Conservation (phyloP, 345 rosid genomes). For the Rhizophora apiculata region DNA sequence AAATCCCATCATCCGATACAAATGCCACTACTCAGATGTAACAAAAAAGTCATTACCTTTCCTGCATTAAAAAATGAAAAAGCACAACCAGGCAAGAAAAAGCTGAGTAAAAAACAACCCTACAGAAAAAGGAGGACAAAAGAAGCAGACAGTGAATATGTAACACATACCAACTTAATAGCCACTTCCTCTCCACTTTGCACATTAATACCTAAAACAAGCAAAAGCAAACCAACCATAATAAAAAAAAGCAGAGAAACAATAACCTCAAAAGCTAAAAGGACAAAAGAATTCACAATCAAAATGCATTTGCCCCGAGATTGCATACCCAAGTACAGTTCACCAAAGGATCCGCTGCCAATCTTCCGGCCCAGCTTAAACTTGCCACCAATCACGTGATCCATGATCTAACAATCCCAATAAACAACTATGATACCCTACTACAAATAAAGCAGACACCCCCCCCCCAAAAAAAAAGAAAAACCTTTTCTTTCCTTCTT, state of each 20-base stretch:
- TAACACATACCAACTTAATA: constrained; percentile 55
- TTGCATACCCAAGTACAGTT: constrained; percentile 66
- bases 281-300: not conserved
- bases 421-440: not conserved
- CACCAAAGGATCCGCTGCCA: constrained; percentile 95
- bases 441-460: not conserved
- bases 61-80: not conserved
- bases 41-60: not conserved
- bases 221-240: not conserved
- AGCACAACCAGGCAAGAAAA: not conserved
- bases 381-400: constrained; percentile 69
- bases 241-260: constrained; percentile 1
- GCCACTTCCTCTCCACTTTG: constrained; percentile 68
- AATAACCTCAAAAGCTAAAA: not conserved
- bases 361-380: constrained; percentile 91
- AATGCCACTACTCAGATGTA: not conserved
- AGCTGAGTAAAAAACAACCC: not conserved
- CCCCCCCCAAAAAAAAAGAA: too few relatives aligned
- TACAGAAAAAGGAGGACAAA: not conserved
- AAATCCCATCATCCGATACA: too few relatives aligned
- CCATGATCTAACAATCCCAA: constrained; percentile 37
- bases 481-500: too few relatives aligned
- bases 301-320: not conserved
- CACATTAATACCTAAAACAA: constrained; percentile 46
- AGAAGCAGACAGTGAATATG: not conserved